Conservation (phyloP, 2,329 filamentous ascomycete species). For the Paecilomyces dactylethromorphus region DNA sequence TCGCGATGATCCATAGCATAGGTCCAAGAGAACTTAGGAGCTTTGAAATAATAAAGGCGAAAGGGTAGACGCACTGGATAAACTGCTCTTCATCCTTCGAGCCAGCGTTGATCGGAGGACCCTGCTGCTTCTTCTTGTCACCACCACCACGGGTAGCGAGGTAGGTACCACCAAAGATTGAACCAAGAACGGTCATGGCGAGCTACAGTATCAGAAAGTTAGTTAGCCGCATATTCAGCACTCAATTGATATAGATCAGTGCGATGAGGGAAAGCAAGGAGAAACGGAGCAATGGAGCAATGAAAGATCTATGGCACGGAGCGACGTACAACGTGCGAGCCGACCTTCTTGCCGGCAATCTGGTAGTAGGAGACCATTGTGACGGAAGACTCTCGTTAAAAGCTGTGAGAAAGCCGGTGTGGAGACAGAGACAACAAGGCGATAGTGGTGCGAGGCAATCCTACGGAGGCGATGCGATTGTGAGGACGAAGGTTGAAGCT, state of each 20-base stretch:
- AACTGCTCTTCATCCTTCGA: slow-evolving; percentile 64
- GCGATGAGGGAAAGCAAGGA: neutral
- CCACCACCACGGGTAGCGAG: slow-evolving; percentile 40
- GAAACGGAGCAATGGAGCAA: neutral
- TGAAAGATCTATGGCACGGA: slow-evolving; percentile 2
- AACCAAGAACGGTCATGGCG: slow-evolving; percentile 51
- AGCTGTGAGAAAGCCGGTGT: neutral
- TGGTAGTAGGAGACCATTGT: slow-evolving; percentile 47
- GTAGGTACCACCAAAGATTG: slow-evolving; percentile 42
- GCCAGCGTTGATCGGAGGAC: slow-evolving; percentile 56
- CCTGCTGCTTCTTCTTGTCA: slow-evolving; percentile 40
- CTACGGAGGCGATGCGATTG: neutral
- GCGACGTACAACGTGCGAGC: slow-evolving; percentile 45
- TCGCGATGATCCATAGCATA: neutral
- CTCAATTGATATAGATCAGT: neutral
- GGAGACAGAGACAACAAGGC: neutral
- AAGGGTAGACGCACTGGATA: slow-evolving; percentile 52
- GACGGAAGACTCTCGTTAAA: slow-evolving; percentile 18
- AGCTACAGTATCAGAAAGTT: slow-evolving; percentile 40
- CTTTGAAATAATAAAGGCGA: neutral
- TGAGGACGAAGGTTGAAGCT: neutral
- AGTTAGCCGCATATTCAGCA: neutral
- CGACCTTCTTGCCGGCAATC: slow-evolving; percentile 46
- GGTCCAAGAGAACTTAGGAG: neutral
- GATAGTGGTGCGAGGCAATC: neutral